Evolutionary conservation across 2,329 filamentous ascomycete genomes (phyloP).

Genomic region (Fusarium coffeatum): DNA sequence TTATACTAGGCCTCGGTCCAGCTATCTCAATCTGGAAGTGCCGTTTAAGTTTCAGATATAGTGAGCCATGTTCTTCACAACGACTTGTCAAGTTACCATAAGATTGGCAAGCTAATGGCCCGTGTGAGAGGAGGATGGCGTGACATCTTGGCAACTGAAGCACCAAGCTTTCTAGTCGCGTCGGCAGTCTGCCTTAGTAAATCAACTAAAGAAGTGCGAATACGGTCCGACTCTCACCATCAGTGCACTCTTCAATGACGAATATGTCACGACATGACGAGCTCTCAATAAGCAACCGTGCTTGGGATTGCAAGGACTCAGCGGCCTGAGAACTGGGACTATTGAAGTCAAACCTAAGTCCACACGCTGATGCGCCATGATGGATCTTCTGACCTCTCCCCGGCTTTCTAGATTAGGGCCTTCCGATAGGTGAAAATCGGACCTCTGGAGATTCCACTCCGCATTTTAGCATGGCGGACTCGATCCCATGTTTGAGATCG

Average conservation of each 20-base stretch:
- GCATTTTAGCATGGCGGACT: too few relatives aligned
- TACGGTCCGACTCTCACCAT: rapidly evolving
- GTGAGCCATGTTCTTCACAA: too few relatives aligned
- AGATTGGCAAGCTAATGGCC: too few relatives aligned
- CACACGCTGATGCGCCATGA: not conserved
- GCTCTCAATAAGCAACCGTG: rapidly evolving
- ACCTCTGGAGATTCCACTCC: not conserved
- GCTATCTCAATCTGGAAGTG: rapidly evolving
- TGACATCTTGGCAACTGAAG: too few relatives aligned
- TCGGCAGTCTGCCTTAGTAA: too few relatives aligned
- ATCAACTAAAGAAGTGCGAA: too few relatives aligned
- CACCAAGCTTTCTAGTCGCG: too few relatives aligned
- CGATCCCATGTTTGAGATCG: not conserved
- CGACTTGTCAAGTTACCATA: too few relatives aligned
- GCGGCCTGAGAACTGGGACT: not conserved
- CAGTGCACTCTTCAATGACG: not conserved
- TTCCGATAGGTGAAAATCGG: not conserved
- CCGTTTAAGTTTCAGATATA: too few relatives aligned
- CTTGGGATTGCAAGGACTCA: not conserved
- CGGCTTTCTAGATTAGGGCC: rapidly evolving
- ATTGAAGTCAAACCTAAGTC: not conserved
- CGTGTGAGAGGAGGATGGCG: too few relatives aligned
- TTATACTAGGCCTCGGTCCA: too few relatives aligned
- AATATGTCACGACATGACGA: not conserved
- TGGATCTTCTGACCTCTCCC: not conserved